These are phyloP conservation scores for Botryotinia convoluta DNA, from an alignment of 2,329 filamentous ascomycete species.

Conservation along the genomic window DNA sequence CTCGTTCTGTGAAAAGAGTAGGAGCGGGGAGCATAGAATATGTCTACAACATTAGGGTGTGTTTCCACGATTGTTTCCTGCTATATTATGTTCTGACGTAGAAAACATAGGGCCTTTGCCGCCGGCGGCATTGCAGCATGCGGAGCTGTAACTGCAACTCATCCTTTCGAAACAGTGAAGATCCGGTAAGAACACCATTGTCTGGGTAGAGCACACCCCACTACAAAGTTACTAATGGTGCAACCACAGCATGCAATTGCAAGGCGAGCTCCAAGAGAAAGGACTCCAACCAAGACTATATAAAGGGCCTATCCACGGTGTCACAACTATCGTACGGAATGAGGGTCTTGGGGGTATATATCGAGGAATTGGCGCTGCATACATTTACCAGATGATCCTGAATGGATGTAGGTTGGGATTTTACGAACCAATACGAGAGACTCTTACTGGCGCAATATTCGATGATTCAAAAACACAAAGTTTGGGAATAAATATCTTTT, in stretches of 20 bases:
- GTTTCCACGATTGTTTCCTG: conserved; percentile 18
- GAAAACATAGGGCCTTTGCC: conserved; percentile 68
- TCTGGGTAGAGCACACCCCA: neutral
- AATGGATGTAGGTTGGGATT: conserved; percentile 97
- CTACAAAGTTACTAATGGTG: conserved; percentile 21
- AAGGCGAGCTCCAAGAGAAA: conserved; percentile 90
- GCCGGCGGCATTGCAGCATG: conserved; percentile 95
- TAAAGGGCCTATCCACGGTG: conserved; percentile 85
- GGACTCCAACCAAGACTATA: conserved; percentile 84
- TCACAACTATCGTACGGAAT: conserved; percentile 84
- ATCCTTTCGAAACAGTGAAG: conserved; percentile 98
- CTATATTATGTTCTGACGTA: conserved; percentile 1
- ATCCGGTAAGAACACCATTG: conserved; percentile 64
- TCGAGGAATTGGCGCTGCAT: conserved; percentile 85
- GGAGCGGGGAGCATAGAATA: conserved; percentile 36
- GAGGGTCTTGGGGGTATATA: conserved; percentile 85
- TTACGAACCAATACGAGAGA: conserved; percentile 88
- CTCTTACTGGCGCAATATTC: conserved; percentile 67
- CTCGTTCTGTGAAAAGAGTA: conserved; percentile 20
- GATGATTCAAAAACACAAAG: conserved; percentile 74
- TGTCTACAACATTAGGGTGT: conserved; percentile 55
- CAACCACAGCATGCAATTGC: conserved; percentile 74
- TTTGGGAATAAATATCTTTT: conserved; percentile 88
- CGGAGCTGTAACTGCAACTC: conserved; percentile 94
- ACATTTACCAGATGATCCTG: conserved; percentile 92